These are phyloP conservation scores for Colletotrichum caudatum DNA, from an alignment of 2,329 filamentous ascomycete species.

Conservation along the genomic window DNA sequence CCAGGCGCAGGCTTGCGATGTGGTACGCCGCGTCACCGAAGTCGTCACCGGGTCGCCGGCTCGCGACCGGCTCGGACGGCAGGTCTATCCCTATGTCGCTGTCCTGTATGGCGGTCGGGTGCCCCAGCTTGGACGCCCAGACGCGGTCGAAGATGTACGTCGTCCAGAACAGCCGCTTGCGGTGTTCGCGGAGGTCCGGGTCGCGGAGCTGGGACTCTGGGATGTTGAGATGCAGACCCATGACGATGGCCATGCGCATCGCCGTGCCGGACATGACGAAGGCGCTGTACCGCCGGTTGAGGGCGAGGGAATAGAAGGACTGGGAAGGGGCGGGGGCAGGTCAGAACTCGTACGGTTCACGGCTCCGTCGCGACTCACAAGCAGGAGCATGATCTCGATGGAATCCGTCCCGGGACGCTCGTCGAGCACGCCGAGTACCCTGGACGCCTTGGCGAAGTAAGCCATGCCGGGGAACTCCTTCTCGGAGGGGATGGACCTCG, in stretches of 20 bases:
- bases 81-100: slow-evolving; percentile 60
- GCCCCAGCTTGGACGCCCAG: slow-evolving; percentile 61
- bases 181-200: slow-evolving; percentile 52
- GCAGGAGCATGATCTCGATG: slow-evolving; percentile 58
- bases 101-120: slow-evolving; percentile 61
- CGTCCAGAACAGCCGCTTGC: slow-evolving; percentile 58
- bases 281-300: slow-evolving; percentile 60
- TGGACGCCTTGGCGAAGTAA: slow-evolving; percentile 57
- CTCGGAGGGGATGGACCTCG: slow-evolving; percentile 49
- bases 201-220: slow-evolving; percentile 54
- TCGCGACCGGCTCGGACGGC: slow-evolving; percentile 48
- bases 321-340: slow-evolving; percentile 37
- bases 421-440: slow-evolving; percentile 53
- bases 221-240: slow-evolving; percentile 43
- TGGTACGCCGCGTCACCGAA: slow-evolving; percentile 50
- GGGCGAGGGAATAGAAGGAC: slow-evolving; percentile 57
- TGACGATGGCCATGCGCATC: slow-evolving; percentile 55
- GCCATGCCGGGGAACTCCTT: slow-evolving; percentile 56
- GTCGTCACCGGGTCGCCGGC: slow-evolving; percentile 41
- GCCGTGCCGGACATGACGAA: slow-evolving; percentile 58
- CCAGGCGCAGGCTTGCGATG: slow-evolving; percentile 54
- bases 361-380: slow-evolving; percentile 50
- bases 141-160: slow-evolving; percentile 59
- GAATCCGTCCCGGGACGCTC: slow-evolving; percentile 58
- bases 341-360: slow-evolving; percentile 5